Base-by-base conservation (phyloP, 768 basidiomycete species). In the Royoungia palumana region DNA sequence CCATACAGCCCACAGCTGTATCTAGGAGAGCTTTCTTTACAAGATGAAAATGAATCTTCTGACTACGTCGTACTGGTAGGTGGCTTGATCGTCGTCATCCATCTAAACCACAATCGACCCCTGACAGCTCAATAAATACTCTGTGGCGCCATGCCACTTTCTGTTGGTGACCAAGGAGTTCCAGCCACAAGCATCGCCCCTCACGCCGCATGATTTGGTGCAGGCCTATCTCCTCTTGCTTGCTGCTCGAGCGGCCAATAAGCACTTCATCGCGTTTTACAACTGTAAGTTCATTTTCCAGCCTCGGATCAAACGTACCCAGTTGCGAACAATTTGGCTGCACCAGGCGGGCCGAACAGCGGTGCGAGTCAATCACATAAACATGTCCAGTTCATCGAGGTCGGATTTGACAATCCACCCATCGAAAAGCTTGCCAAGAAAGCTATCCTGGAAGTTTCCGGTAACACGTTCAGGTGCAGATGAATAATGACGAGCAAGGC, bases 281-380 rank as follows among this genome's bases (percentile, higher is more conserved):
- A 97, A 97, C 55, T 95, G 94, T 82, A 66, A 62, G 78, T 40
- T 12, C 38, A 37, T 38, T 20, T 16, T 40, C 46, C 20, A n/a
- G 32, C 3, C 27, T 39, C 30, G 12, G 4, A 35, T 28, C 11
- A 14, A 22, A 7, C 4, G 24, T 24, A 7, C 24, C 24, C 36
- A n/a, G 11, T 6, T 21, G 22, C 20, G n/a, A 49, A 17, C 39
- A 35, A 46, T 30, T 30, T 30, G 30, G 30, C 6, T 13, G 19
- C 14, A 30, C 22, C 37, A 90, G 89, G 88, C 56, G 89, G 89
- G 6, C 74, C 80, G 24, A 72, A 75, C 46, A 90, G 88, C 49
- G 93, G 93, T 22, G 92, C 94, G 11, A 93, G 90, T 63, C 94
- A 96, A 69, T 74, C 78, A 2, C 92, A 94, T 70, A 92, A 94